Evolutionary conservation across 2,329 filamentous ascomycete genomes (phyloP), one percentile per base, ranked within the genome.

Genomic region (Aspergillus viridinutans): DNA sequence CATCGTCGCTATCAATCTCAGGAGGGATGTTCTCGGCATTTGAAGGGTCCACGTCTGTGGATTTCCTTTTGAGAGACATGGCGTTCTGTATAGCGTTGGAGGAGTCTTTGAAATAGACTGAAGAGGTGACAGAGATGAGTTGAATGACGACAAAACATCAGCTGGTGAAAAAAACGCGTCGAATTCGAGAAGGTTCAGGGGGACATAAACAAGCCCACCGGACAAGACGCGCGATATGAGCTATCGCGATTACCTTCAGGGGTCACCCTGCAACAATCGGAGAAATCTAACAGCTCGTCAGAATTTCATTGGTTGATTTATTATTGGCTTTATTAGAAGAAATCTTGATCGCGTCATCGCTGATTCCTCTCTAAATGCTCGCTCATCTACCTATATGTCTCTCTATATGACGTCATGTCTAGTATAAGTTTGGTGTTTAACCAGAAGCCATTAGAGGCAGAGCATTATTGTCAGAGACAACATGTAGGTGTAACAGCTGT

Each of bases 1-100:
- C 29, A 45, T 61, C 57, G 21, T 57, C 56, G 4, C 40, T 20
- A 21, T 43, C 40, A 21, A 43, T 43, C 17, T 43, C 7, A n/a
- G 40, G 40, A 21, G 20, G 40, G 40, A 43, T 21, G n/a, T 43
- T 43, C 20, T 43, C 40, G 3, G 40, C 20, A 43, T 21, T 43
- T 20, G 40, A 43, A 12, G 40, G 9, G 9, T 43, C 40, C 8
- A 43, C 8, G 40, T 43, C 40, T 21, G 40, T 21, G 40, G 40
- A 43, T 43, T 43, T 43, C 10, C 40, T 43, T 43, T 43, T 43
- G 3, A 43, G 40, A 23, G 40, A 21, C 40, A 43, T 43, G 14
- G 8, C 23, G 8, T 35, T 0, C 32, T 35, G 0, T 35, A 7
- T 35, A 17, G 32, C 32, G 32, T 17, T 17, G 32, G 1, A 35